These are phyloP conservation scores for Tylopilus orsonianus DNA, from an alignment of 1,284 basidiomycete genomes.

Conservation along the genomic window DNA sequence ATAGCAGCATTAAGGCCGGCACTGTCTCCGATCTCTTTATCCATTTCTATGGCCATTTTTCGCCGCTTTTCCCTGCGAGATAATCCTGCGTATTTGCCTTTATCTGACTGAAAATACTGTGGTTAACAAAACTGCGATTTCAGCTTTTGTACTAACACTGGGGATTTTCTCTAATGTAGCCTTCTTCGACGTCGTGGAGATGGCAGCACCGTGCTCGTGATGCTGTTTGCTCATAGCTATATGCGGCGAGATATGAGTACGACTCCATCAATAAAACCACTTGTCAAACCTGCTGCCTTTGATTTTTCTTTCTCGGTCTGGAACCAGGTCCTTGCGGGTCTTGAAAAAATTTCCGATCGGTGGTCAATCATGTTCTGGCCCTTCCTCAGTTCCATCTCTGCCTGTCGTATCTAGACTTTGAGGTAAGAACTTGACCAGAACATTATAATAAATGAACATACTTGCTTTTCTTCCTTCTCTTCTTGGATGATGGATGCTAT, in stretches of 20 bases:
- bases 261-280: not conserved
- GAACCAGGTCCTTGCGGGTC: conserved; percentile 98
- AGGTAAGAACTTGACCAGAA: conserved; percentile 15
- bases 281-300: conserved; percentile 67
- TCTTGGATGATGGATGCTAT: conserved; percentile 84
- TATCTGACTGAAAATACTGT: conserved; percentile 57
- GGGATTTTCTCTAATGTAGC: conserved; percentile 3
- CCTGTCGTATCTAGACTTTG: conserved; percentile 65
- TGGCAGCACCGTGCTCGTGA: conserved; percentile 58
- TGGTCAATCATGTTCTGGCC: conserved; percentile 97
- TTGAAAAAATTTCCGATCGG: conserved; percentile 89
- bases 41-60: conserved; percentile 82
- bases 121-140: conserved; percentile 6
- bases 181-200: conserved; percentile 33
- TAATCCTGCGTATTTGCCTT: conserved; percentile 82
- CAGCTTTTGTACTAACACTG: conserved; percentile 19
- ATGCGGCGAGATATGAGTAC: conserved; percentile 4
- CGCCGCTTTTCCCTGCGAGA: conserved; percentile 82
- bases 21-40: conserved; percentile 58
- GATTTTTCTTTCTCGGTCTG: conserved; percentile 86
- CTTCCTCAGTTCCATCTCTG: conserved; percentile 96
- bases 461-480: conserved; percentile 95
- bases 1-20: conserved; percentile 71
- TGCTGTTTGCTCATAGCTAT: conserved; percentile 72
- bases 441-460: conserved; percentile 35